A percentile compares a stretch with the other conserved stretches of the same genome.
Conservation (phyloP, 2,329 filamentous ascomycete genomes). For the Paraconiothyrium brasiliense region DNA sequence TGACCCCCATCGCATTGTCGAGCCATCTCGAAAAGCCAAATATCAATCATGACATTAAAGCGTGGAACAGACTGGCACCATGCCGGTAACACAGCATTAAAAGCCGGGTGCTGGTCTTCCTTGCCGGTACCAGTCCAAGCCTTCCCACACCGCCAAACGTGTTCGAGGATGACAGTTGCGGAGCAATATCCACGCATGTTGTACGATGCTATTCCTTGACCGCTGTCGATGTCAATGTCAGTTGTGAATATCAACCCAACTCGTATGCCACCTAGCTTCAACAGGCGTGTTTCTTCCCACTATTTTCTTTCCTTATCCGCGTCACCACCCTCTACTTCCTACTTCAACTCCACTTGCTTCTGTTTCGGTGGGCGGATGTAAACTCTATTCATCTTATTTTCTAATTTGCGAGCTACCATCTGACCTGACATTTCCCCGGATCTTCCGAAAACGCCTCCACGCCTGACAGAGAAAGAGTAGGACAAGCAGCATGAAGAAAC, state of each 20-base stretch:
- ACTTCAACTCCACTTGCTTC: constrained; percentile 10
- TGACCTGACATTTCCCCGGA: constrained; percentile 2
- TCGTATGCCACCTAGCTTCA: constrained; percentile 12
- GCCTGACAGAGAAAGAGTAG: constrained; percentile 2
- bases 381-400: constrained; percentile 12
- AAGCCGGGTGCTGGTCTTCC: constrained; percentile 26
- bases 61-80: constrained; percentile 28
- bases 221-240: constrained; percentile 25
- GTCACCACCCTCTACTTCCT: constrained; percentile 11
- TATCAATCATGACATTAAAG: constrained; percentile 33
- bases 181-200: constrained; percentile 31
- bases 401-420: constrained; percentile 14
- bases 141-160: constrained; percentile 22
- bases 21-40: constrained; percentile 25
- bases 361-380: constrained; percentile 16
- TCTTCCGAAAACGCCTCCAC: constrained; percentile 4
- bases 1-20: constrained; percentile 32
- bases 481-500: constrained; percentile 22
- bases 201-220: constrained; percentile 28
- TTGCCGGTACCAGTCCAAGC: constrained; percentile 6
- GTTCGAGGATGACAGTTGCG: constrained; percentile 35
- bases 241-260: constrained; percentile 33
- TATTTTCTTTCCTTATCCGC: constrained; percentile 10
- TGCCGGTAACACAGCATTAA: constrained; percentile 44
- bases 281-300: constrained; percentile 11